A percentile compares a stretch with the other conserved stretches of the same genome.
These are phyloP conservation scores for Wickerhamomyces tratensis DNA, from an alignment of 805 yeast species.

Conservation along the genomic window DNA sequence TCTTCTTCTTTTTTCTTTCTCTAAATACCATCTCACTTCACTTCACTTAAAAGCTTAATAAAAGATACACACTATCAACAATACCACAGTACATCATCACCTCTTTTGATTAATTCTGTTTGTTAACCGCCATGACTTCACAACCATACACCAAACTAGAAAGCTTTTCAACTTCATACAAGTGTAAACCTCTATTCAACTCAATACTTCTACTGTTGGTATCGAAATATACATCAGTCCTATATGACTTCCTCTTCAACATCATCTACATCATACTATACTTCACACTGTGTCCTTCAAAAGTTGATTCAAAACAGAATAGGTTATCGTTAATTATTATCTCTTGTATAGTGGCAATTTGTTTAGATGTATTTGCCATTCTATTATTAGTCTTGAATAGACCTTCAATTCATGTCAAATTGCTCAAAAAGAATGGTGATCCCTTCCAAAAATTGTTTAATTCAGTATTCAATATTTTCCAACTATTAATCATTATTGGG, in stretches of 20 bases:
- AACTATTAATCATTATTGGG: neutral
- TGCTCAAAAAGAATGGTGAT: neutral
- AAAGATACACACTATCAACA: too few species aligned
- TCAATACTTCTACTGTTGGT: neutral
- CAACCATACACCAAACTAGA: too few species aligned
- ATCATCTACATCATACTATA: neutral
- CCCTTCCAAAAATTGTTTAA: too few species aligned
- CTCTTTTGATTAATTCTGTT: too few species aligned
- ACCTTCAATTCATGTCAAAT: neutral
- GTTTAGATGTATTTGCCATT: neutral
- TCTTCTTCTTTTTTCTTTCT: too few species aligned
- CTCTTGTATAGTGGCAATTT: neutral
- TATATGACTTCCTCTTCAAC: neutral
- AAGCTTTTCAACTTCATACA: too few species aligned
- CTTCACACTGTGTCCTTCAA: neutral
- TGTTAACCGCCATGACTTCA: too few species aligned
- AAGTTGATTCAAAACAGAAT: neutral
- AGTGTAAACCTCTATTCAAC: too few species aligned
- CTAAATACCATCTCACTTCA: too few species aligned
- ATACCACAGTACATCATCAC: too few species aligned
- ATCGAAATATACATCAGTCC: neutral
- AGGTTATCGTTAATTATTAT: too few species aligned
- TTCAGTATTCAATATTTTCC: neutral
- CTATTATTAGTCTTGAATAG: neutral
- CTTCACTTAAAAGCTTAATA: too few species aligned